Conservation (phyloP, 2,329 filamentous ascomycete species). For the Pseudovirgaria hyperparasitica region DNA sequence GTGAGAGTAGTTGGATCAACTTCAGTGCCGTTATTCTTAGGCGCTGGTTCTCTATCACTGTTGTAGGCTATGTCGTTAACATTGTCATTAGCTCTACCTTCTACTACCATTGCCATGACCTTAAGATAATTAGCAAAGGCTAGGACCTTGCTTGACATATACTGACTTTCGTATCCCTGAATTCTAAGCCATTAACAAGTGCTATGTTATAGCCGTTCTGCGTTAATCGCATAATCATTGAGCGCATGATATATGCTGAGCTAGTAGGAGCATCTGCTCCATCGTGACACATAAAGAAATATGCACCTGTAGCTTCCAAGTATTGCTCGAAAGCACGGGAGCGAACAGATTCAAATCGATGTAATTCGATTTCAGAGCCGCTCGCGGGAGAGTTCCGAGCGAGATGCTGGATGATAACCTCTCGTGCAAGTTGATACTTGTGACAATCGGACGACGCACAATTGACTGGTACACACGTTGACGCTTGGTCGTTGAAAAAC, state of each 20-base stretch:
- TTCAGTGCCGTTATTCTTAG: too few relatives aligned
- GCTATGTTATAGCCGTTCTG: constrained; percentile 46
- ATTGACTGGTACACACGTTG: constrained; percentile 41
- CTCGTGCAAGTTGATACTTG: constrained; percentile 50
- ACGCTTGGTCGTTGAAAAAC: constrained; percentile 50
- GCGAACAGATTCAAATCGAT: constrained; percentile 35
- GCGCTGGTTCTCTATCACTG: too few relatives aligned
- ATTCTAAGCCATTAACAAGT: constrained; percentile 51
- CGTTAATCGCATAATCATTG: constrained; percentile 44
- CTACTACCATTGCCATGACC: constrained; percentile 38
- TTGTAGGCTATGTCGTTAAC: too few relatives aligned
- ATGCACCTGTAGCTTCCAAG: constrained; percentile 39
- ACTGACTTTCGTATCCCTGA: constrained; percentile 48
- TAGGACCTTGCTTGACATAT: too few relatives aligned
- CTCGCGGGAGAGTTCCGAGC: constrained; percentile 26
- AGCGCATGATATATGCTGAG: constrained; percentile 24
- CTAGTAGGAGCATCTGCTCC: constrained; percentile 32
- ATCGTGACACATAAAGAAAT: constrained; percentile 60
- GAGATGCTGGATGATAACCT: constrained; percentile 53
- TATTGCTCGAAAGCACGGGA: constrained; percentile 43
- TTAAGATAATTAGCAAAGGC: too few relatives aligned
- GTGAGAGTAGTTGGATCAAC: too few relatives aligned
- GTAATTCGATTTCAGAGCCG: constrained; percentile 30
- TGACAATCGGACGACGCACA: constrained; percentile 18
- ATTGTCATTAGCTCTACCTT: constrained; percentile 9